Evolutionary conservation across 441 rosid genomes (phyloP).

Genomic region (Sinapis alba): DNA sequence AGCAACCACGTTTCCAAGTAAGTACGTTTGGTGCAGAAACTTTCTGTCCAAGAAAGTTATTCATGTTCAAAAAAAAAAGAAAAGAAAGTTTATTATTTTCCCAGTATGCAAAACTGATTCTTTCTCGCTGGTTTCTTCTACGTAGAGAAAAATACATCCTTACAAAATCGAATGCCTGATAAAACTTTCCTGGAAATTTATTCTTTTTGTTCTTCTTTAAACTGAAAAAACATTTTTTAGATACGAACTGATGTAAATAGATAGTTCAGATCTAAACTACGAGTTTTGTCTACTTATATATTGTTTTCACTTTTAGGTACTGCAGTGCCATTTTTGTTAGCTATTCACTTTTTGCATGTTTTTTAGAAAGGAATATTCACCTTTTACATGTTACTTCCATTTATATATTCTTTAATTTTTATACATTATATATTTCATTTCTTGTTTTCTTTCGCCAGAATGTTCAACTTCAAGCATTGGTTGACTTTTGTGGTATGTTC

Average conservation of each 20-base stretch:
- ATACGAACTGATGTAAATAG: slow-evolving; percentile 1
- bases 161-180: neutral
- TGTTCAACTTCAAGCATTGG: slow-evolving; percentile 58
- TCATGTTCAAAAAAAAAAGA: too few species aligned
- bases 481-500: slow-evolving; percentile 41
- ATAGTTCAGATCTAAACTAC: slow-evolving; percentile 21
- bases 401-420: neutral
- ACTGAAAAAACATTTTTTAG: slow-evolving; percentile 1
- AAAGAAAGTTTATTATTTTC: slow-evolving; percentile 17
- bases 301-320: slow-evolving; percentile 8
- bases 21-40: slow-evolving; percentile 33
- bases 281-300: neutral
- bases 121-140: slow-evolving; percentile 24
- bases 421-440: neutral
- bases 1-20: slow-evolving; percentile 33
- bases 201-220: too few species aligned
- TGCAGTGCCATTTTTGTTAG: slow-evolving; percentile 18
- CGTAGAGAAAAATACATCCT: slow-evolving; percentile 15
- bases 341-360: neutral
- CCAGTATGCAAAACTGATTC: slow-evolving; percentile 13
- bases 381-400: neutral
- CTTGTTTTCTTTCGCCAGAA: slow-evolving; percentile 43
- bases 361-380: neutral
- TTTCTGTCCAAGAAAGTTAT: slow-evolving; percentile 24
- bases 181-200: neutral